Evolutionary conservation across 139 green algal genomes (phyloP), one percentile per base, ranked within the genome.

Genomic region (Chlorella ohadii): DNA sequence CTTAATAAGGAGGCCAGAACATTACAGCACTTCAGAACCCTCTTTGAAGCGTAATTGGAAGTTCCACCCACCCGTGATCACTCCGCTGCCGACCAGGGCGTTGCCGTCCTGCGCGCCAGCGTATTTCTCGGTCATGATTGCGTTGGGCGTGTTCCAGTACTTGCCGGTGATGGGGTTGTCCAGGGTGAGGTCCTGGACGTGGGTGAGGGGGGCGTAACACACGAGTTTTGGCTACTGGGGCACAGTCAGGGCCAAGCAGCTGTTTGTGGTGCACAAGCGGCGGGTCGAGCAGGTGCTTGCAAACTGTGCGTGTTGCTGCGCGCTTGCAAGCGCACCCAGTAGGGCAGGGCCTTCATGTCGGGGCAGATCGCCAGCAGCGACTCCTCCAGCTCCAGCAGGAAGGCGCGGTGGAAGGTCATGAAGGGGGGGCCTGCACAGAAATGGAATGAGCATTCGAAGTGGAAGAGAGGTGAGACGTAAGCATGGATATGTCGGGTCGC

Each of bases 351-450:
- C 67, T 47, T 47, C 33, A 73, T 36, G 15, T 36, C 34, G 4
- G 67, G 67, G 67, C 20, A 28, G 4, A 77, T 41, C 27, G 71
- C 23, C 39, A 77, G 41, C 36, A 77, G 71, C 9, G 27, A 39
- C 41, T 77, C 25, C 41, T 77, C 71, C 71, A 77, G 44, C 39
- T 77, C 38, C 39, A 77, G 71, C 71, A 77, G 41, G 38, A 57
- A 77, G 39, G 71, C 39, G 4, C 71, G 38, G 71, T 77, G 71
- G 71, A 77, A 77, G 25, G 71, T 77, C 71, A 77, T 57, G 25
- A 77, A 59, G 6, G 27, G 39, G 0, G 38, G 25, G 5, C 71
- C 51, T 59, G 11, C 51, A 59, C 44, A 6, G 44, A 11, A 11
- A 55, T 6, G 44, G 44, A 11, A 6, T 6, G 6, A 16, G 44